Percentiles rank a stretch among this genome's conserved stretches.
phyloP scores from a whole-genome alignment of 2,329 filamentous ascomycete species.

The Chaetomiaceae sp. region DNA sequence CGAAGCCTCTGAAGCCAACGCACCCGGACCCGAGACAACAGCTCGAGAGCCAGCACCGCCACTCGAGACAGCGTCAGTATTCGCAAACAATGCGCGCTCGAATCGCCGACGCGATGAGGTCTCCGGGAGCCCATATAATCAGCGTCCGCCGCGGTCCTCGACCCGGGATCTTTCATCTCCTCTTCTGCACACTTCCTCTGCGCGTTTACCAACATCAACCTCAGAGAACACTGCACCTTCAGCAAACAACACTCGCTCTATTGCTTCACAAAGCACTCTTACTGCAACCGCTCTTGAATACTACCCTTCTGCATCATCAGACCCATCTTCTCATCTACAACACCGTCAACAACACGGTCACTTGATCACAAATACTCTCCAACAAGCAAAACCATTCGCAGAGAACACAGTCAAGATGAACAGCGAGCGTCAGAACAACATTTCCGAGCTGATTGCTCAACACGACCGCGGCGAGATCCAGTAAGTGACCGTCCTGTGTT shows the following conservation, averaged over 20 bases:
- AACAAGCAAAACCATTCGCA: background rate
- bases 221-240: background rate
- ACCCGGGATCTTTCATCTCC: background rate
- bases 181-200: background rate
- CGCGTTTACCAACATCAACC: background rate
- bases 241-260: background rate
- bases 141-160: background rate
- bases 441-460: slow-evolving; percentile 1
- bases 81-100: too few species aligned
- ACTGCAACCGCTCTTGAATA: background rate
- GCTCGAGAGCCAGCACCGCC: too few species aligned
- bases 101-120: too few species aligned
- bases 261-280: background rate
- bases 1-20: background rate
- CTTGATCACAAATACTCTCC: background rate
- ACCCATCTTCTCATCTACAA: too few species aligned
- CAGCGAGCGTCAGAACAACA: background rate
- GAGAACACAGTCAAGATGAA: background rate
- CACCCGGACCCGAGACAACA: too few species aligned
- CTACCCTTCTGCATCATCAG: background rate
- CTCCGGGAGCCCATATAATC: background rate
- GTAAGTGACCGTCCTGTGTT: slow-evolving; percentile 14
- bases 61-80: too few species aligned
- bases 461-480: slow-evolving; percentile 10
- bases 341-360: too few species aligned